Evolutionary conservation across 2,329 filamentous ascomycete species (phyloP), one percentile per base, ranked within the genome.

Genomic region (Diaporthe amygdali): DNA sequence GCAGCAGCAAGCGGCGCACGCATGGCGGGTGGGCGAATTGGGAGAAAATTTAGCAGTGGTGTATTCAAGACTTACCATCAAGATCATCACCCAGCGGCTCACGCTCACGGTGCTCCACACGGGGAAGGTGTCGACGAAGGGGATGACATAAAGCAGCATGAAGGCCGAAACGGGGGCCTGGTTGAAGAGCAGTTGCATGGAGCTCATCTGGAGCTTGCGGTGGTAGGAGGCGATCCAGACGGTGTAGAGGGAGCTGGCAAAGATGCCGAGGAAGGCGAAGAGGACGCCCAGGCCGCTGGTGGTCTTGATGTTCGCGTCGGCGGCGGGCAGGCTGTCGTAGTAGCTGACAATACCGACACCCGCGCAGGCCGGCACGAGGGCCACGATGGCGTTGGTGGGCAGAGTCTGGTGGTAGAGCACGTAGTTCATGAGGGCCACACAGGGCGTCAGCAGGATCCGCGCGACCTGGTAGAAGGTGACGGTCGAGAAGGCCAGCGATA

Each of bases 391-490:
- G 67, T 82, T 81, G 52, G 79, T 79, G 8, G 91, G 89, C 14
- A 93, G 84, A 0, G 83, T 87, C 32, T 86, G 82, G 73, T 84
- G 80, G 80, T 92, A 91, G 39, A 93, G 82, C 27, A 90, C 77
- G 75, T 84, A 91, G 79, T 93, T 92, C 84, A 93, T 89, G 20
- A 88, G 78, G 5, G 90, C 91, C 25, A 92, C 90, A 52, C 85
- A 86, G 3, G 91, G 91, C 1, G 91, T 93, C 34, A 93, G 85
- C 15, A 93, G 83, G 71, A 93, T 91, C 30, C 91, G 88, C 5
- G 89, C 90, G 61, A 93, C 87, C 79, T 93, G 91, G 79, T 93
- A 93, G 78, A 93, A 93, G 51, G 90, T 91, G 51, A 93, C 88
- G 64, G 88, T 88, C 27, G 90, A 92, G 78, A 89, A 92, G 37